Evolutionary conservation across 352 stramenopile species (phyloP), one percentile per base, ranked within the genome.

Genomic region (Globisporangium paddicum): DNA sequence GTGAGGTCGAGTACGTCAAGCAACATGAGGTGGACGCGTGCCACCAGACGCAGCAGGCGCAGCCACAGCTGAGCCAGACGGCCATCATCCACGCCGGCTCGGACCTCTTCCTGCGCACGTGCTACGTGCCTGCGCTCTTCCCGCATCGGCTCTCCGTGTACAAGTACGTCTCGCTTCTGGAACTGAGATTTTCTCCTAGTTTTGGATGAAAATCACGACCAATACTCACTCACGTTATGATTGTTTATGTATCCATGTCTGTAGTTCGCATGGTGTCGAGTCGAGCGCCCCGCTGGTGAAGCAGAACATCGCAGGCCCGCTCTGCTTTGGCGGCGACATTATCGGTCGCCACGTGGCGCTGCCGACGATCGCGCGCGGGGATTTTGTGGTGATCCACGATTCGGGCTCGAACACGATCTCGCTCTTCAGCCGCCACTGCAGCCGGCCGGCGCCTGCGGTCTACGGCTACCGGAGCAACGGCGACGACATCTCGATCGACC

Each of bases 241-340:
- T 28, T 53, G 25, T 9, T 8, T 18, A 58, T 45, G 48, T 55
- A 0, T 41, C 28, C 45, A 54, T 58, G n/a, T n/a, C n/a, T 51
- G 26, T 45, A 91, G 81, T 34, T 72, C 73, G 44, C 55, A 61
- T 58, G 82, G 82, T 10, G 38, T 71, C 41, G 56, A 67, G 48
- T 91, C 82, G 5, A 73, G 44, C n/a, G 71, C 75, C 40, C 66
- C 72, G 0, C 2, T 73, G 14, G 62, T 52, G 30, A 47, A 69
- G 21, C 83, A 94, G 42, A 92, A 97, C 52, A 82, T 98, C 48
- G 93, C 88, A 16, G 93, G 93, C 0, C 93, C 93, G 1, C 66
- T 98, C 25, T 98, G 93, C 62, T 98, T 98, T 46, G 82, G 86
- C 7, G 93, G 91, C 3, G 93, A 98, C 62, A 67, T 97, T 37